Base-by-base conservation (phyloP, 331 rosid genomes). In the Pyrus hybrid region DNA sequence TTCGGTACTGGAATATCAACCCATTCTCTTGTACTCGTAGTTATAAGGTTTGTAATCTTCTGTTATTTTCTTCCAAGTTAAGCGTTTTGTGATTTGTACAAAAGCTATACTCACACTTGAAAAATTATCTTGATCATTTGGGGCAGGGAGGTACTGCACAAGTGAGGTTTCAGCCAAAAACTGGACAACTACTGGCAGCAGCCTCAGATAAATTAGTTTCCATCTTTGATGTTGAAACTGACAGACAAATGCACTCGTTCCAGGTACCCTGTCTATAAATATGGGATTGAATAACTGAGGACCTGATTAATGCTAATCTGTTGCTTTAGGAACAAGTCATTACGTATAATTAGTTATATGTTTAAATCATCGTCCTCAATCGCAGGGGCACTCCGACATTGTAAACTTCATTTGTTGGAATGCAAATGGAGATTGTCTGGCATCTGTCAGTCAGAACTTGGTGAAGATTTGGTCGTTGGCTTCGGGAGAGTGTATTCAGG, bases 91-190 rank as follows among this genome's bases (percentile, higher is more conserved):
- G 21, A 35, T 72, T 72, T 61, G n/a, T 80, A 26, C 13, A 4
- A 58, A 49, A 21, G 77, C 73, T 79, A 33, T 60, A 72, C 77
- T 70, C 76, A 72, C 84, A 72, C 84, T 77, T 37, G 13, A 37
- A 77, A 73, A 90, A 70, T 77, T n/a, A 68, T 78, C 68, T 32
- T 16, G 13, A 70, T 66, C 76, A 53, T 57, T 79, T 87, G 71
- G 22, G 37, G 74, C 85, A 90, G 97, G 97, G 94, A 81, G 97
- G 92, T 73, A 87, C 86, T 11, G 77, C 87, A 30, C 92, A 88
- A 80, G 93, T 93, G 64, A 84, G 96, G 80, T 93, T 90, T 87
- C 97, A 93, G 77, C 97, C 97, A 43, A 82, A 94, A 83, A 74
- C 47, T 25, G 97, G 97, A 62, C 87, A 77, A 25, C 79, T 82